A percentile compares a stretch with the other conserved stretches of the same genome.
Conservation (phyloP, 768 basidiomycete genomes). For the Lactarius pseudohatsudake region DNA sequence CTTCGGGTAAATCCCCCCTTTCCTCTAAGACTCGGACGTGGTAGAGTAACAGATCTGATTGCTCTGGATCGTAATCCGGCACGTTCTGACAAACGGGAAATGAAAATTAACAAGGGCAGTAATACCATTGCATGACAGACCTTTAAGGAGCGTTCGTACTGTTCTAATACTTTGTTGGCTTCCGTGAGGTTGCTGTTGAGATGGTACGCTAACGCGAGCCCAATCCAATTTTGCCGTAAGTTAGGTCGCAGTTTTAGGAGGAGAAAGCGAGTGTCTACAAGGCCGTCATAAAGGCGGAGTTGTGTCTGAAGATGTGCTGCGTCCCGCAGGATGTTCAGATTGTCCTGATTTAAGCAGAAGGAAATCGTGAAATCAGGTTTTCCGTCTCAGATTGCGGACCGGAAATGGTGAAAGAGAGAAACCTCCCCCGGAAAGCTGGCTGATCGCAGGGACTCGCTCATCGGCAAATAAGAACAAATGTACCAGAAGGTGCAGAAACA, state of each 20-base stretch:
- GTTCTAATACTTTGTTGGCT: slow-evolving; percentile 69
- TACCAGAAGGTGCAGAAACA: slow-evolving; percentile 4
- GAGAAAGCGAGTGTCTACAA: slow-evolving; percentile 79
- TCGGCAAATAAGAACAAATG: neutral
- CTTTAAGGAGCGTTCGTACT: slow-evolving; percentile 71
- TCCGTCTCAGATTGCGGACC: neutral
- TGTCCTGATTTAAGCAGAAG: slow-evolving; percentile 58
- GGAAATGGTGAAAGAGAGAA: slow-evolving; percentile 5
- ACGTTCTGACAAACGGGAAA: slow-evolving; percentile 53
- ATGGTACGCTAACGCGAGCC: slow-evolving; percentile 84
- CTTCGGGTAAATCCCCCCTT: slow-evolving; percentile 58
- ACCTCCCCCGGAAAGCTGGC: neutral
- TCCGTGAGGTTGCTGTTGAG: slow-evolving; percentile 72
- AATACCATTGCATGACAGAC: slow-evolving; percentile 40
- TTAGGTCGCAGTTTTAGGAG: slow-evolving; percentile 80
- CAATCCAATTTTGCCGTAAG: slow-evolving; percentile 86
- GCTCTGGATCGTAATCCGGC: slow-evolving; percentile 75
- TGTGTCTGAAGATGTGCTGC: slow-evolving; percentile 88
- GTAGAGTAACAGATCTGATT: slow-evolving; percentile 80
- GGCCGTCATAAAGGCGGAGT: slow-evolving; percentile 70
- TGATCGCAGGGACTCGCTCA: neutral
- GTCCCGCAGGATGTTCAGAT: slow-evolving; percentile 90
- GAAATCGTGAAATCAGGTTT: slow-evolving; percentile 11
- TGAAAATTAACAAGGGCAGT: neutral
- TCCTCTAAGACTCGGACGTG: slow-evolving; percentile 75